Conservation (phyloP, 768 basidiomycete genomes). For the Pisolithus marmoratus region DNA sequence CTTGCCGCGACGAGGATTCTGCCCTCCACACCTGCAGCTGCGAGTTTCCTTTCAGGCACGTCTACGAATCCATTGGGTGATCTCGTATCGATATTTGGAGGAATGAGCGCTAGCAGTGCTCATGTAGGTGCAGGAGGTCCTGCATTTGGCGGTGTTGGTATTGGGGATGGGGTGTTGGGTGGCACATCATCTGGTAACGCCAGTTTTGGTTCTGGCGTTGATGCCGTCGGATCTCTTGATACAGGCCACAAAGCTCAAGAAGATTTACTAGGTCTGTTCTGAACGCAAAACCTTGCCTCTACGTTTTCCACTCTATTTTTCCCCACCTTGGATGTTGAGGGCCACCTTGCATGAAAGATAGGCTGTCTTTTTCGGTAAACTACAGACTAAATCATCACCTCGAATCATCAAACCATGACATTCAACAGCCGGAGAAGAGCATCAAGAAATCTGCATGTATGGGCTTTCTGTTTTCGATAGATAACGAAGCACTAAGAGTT, state of each 20-base stretch:
- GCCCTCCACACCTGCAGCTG: conserved; percentile 65
- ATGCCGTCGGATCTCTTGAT: conserved; percentile 13
- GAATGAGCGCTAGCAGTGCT: conserved; percentile 29
- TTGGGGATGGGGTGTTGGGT: conserved; percentile 18
- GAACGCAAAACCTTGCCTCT: conserved; percentile 7
- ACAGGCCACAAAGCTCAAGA: conserved; percentile 36
- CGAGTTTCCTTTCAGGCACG: conserved; percentile 69
- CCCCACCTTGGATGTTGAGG: no score
- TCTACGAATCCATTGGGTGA: conserved; percentile 90
- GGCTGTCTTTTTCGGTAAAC: no score
- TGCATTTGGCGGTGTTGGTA: background rate
- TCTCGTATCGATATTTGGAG: conserved; percentile 87
- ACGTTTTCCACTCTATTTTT: no score
- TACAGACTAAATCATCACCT: no score
- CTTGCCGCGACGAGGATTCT: conserved; percentile 74
- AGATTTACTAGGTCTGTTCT: conserved; percentile 54
- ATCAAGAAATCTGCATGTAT: no score
- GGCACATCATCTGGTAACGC: conserved; percentile 8
- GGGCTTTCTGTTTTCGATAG: no score
- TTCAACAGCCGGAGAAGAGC: no score
- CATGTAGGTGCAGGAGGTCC: background rate
- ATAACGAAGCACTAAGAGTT: no score
- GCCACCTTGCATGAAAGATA: no score
- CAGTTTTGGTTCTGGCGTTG: conserved; percentile 12
- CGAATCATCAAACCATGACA: no score